A percentile compares a stretch with the other conserved stretches of the same genome.
Conservation (phyloP, 2,329 filamentous ascomycete genomes). For the Peltaster fructicola region DNA sequence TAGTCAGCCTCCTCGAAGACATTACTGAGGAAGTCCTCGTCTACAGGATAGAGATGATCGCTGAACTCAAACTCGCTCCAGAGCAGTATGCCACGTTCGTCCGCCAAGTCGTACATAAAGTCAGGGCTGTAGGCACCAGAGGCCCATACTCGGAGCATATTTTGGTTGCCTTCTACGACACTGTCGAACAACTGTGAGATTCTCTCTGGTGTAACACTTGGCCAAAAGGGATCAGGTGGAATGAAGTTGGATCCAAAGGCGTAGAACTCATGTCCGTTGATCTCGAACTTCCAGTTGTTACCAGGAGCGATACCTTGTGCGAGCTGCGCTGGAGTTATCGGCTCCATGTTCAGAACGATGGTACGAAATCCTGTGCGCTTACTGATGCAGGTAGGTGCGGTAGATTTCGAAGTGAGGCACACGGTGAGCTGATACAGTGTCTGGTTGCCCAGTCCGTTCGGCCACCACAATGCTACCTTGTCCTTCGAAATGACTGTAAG, state of each 20-base stretch:
- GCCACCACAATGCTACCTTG: conserved; percentile 43
- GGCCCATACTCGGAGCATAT: conserved; percentile 47
- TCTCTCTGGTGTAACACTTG: conserved; percentile 35
- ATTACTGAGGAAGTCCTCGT: conserved; percentile 37
- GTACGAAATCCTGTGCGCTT: conserved; percentile 45
- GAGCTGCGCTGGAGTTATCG: conserved; percentile 36
- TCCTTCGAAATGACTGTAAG: conserved; percentile 25
- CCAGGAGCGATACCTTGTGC: conserved; percentile 37
- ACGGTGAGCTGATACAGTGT: conserved; percentile 38
- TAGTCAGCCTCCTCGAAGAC: conserved; percentile 39
- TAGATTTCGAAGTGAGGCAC: conserved; percentile 16
- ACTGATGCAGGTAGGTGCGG: conserved; percentile 28
- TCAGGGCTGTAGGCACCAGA: conserved; percentile 42
- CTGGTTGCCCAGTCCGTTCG: conserved; percentile 37
- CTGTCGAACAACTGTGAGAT: conserved; percentile 38
- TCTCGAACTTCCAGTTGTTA: conserved; percentile 46
- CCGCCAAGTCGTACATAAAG: conserved; percentile 45
- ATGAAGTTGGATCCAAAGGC: conserved; percentile 48
- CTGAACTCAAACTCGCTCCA: conserved; percentile 49
- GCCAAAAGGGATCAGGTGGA: conserved; percentile 45
- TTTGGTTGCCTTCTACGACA: conserved; percentile 41
- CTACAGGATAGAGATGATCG: conserved; percentile 40
- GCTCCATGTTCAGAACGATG: conserved; percentile 39
- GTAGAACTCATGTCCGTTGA: conserved; percentile 47
- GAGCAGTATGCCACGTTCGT: conserved; percentile 41